Evolutionary conservation across 441 rosid genomes (phyloP), one percentile per base, ranked within the genome.

Genomic region (Arabidopsis lyrata): DNA sequence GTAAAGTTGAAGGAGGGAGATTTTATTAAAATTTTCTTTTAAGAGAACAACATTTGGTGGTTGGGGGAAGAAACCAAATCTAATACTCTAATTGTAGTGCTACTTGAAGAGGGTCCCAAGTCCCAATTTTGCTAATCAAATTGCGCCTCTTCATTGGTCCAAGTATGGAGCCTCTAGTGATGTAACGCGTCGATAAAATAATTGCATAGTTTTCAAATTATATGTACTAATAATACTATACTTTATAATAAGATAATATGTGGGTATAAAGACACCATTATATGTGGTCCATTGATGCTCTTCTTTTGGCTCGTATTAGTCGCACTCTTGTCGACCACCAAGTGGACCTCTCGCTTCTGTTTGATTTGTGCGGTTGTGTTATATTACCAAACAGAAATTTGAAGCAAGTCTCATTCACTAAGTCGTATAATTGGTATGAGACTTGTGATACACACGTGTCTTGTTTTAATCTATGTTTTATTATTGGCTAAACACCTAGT

Each of bases 261-360:
- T 59, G 80, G 80, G 76, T 77, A 63, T 58, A 52, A 70, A 70
- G 67, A 70, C 50, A 70, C 52, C 67, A 70, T 70, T 15, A 57
- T 13, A 6, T 76, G 72, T 71, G 80, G 80, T 76, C 80, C 72
- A 70, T 52, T 41, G 68, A 55, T 34, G n/a, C 27, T 57, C 20
- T 63, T 48, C 50, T 15, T 48, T 38, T 57, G 70, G 67, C 66
- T 63, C 66, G 35, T 29, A 9, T 53, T 53, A 36, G 52, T 66
- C 39, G 63, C 61, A 64, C 45, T 9, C 45, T 6, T 31, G 54
- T 69, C 66, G 70, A 76, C 70, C 75, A 76, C 36, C 52, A 60
- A 55, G 74, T 70, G 80, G 80, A 76, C 68, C 32, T 53, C 36
- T 5, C 9, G 10, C 29, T 18, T 68, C 44, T 59, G 9, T 24